Conservation (phyloP, 768 basidiomycete species). For the Suillus plorans region DNA sequence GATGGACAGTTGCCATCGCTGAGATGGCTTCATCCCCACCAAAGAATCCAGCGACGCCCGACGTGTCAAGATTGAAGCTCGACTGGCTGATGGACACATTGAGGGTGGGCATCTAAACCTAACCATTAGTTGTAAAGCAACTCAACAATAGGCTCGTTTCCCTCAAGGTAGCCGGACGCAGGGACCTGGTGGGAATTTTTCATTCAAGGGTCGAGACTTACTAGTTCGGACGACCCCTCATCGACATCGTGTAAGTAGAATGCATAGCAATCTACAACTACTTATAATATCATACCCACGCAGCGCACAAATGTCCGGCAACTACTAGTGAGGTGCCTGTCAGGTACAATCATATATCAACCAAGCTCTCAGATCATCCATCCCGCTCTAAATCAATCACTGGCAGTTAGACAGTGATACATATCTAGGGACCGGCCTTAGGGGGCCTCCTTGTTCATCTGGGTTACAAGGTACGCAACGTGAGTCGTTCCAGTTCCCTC, state of each 20-base stretch:
- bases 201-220: neutral
- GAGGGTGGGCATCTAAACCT: neutral
- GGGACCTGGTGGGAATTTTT: neutral
- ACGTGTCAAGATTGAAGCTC: constrained; percentile 22
- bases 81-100: neutral
- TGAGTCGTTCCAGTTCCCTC: constrained; percentile 38
- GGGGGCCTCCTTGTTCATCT: constrained; percentile 4
- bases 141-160: neutral
- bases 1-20: constrained; percentile 34
- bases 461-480: constrained; percentile 52
- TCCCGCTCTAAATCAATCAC: neutral
- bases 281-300: neutral
- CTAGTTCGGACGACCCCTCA: neutral
- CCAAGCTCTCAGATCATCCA: neutral
- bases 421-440: too few species aligned
- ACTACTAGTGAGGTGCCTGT: neutral
- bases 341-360: neutral
- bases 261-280: neutral
- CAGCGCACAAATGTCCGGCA: neutral
- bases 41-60: constrained; percentile 35
- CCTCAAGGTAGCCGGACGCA: neutral
- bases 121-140: neutral
- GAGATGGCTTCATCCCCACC: constrained; percentile 36
- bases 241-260: neutral
- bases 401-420: neutral